Evolutionary conservation across 1,139 yeast genomes (phyloP), one percentile per base, ranked within the genome.

Genomic region (Eremothecium gossypii): DNA sequence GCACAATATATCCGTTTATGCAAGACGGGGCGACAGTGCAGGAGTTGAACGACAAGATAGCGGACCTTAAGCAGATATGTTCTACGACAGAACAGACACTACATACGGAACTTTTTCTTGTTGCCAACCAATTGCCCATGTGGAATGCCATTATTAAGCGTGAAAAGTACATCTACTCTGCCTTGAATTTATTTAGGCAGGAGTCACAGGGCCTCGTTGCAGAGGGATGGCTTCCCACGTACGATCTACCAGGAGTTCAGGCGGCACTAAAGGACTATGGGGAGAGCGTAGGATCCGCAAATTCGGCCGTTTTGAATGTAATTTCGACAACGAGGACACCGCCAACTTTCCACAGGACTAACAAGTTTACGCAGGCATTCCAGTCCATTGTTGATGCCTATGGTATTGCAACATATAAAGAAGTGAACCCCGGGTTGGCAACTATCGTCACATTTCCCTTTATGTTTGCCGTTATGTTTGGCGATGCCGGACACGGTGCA

Each of bases 391-490:
- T 82, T 63, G 91, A 83, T 61, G 84, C 91, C 7, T 83, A 83
- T 60, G 93, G 91, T 57, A 70, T 79, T 48, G 85, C 91, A 5
- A 71, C 81, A 12, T 83, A 83, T 58, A 73, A 82, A 49, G 93
- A 83, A 63, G 82, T 83, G 26, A 83, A 83, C 58, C 85, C 93
- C 1, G 93, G 89, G 47, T 69, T 83, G 49, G 82, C 93, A 27
- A 83, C 93, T 2, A 72, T 80, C 43, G 77, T 83, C 23, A 83
- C 93, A 2, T 83, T 83, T 68, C 93, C 93, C 31, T 83, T 83
- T 57, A 79, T 83, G 86, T 83, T 83, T 65, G 89, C 93, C 30
- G 77, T 83, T 52, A 83, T 83, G 93, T 83, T 83, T 68, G 93
- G 93, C 70, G 93, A 83, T 65, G 63, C 81, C 48, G 93, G 93